Conservation (phyloP, 805 yeast species). For the Wickerhamomyces bovis region DNA sequence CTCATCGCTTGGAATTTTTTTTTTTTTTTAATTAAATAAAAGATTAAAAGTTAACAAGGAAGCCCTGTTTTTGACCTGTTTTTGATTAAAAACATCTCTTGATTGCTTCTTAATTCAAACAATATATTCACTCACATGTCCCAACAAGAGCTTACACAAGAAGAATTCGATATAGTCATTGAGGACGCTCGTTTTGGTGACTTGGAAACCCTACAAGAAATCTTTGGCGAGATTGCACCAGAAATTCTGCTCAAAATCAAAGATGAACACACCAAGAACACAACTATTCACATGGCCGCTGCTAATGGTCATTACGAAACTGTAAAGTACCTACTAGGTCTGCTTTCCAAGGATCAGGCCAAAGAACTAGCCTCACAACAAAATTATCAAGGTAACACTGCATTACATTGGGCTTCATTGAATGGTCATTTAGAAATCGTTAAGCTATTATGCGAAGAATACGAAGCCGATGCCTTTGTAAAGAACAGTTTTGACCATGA, state of each 20-base stretch:
- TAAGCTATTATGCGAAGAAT: slow-evolving; percentile 62
- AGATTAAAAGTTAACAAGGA: too few relatives aligned
- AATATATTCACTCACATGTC: slow-evolving; percentile 10
- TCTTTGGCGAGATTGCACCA: slow-evolving; percentile 54
- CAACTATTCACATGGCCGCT: slow-evolving; percentile 91
- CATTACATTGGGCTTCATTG: slow-evolving; percentile 93
- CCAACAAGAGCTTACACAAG: slow-evolving; percentile 41
- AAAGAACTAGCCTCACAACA: slow-evolving; percentile 39
- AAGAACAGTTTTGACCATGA: slow-evolving; percentile 78
- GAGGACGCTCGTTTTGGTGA: slow-evolving; percentile 89
- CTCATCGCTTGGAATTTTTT: background rate
- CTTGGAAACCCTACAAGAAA: slow-evolving; percentile 61
- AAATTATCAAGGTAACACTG: slow-evolving; percentile 86
- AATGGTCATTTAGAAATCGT: slow-evolving; percentile 79
- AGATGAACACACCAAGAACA: slow-evolving; percentile 60
- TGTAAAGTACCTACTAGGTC: slow-evolving; percentile 50
- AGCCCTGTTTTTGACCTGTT: too few relatives aligned
- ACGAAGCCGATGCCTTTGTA: slow-evolving; percentile 73
- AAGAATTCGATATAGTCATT: slow-evolving; percentile 76
- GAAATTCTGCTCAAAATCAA: slow-evolving; percentile 37
- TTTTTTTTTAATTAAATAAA: too few relatives aligned
- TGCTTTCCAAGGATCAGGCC: slow-evolving; percentile 41
- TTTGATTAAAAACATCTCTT: too few relatives aligned
- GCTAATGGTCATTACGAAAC: slow-evolving; percentile 86
- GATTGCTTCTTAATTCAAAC: too few relatives aligned